Evolutionary conservation across 2,329 filamentous ascomycete genomes (phyloP).

Genomic region (Cryphonectria nitschkei): DNA sequence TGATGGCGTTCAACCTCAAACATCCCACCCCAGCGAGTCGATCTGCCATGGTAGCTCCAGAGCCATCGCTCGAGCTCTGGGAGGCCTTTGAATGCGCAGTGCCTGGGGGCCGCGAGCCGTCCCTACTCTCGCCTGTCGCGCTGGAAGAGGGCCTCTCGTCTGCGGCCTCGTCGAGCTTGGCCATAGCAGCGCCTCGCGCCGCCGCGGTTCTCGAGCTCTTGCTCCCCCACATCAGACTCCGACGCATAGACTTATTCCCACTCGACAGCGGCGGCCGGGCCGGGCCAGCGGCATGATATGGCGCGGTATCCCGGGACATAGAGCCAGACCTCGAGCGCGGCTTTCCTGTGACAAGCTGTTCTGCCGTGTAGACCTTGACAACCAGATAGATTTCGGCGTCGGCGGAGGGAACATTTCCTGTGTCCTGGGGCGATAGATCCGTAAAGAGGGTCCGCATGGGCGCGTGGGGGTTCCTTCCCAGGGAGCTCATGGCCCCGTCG

Average conservation of each 20-base stretch:
- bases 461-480: conserved; percentile 66
- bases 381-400: conserved; percentile 81
- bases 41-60: conserved; percentile 56
- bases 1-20: conserved; percentile 73
- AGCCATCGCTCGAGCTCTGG: conserved; percentile 42
- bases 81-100: conserved; percentile 57
- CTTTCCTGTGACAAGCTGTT: conserved; percentile 51
- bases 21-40: conserved; percentile 78
- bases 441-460: conserved; percentile 86
- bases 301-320: conserved; percentile 46
- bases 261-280: conserved; percentile 52
- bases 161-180: conserved; percentile 60
- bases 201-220: conserved; percentile 59
- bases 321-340: conserved; percentile 57
- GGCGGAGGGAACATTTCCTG: conserved; percentile 62
- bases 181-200: conserved; percentile 55
- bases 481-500: conserved; percentile 69
- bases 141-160: conserved; percentile 44
- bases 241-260: conserved; percentile 58
- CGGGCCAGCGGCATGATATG: neutral
- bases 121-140: conserved; percentile 47
- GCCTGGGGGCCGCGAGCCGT: conserved; percentile 52
- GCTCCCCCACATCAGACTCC: conserved; percentile 72
- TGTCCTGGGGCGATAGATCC: conserved; percentile 78
- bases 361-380: conserved; percentile 72